Evolutionary conservation across 192 early-diverging fungal genomes (phyloP).

Genomic region (Coemansia sp.): DNA sequence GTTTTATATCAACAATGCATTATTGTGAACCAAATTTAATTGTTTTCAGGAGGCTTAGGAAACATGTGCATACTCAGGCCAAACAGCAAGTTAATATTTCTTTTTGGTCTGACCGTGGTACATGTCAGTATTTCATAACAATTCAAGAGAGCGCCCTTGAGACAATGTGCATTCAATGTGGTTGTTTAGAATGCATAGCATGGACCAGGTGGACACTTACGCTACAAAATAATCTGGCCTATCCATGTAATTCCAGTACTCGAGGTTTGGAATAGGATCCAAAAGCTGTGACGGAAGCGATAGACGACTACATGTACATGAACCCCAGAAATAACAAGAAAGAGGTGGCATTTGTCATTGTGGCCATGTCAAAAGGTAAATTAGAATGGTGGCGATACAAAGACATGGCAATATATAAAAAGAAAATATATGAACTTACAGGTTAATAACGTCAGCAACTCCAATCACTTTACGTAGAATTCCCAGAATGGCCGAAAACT

Average conservation of each 20-base stretch:
- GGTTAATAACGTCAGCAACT: conserved; percentile 63
- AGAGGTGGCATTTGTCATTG: neutral
- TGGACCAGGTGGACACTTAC: conserved; percentile 30
- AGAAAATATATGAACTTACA: conserved; percentile 35
- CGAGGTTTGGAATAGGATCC: conserved; percentile 72
- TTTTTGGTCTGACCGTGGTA: too few species aligned
- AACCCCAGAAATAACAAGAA: neutral
- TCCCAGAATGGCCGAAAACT: conserved; percentile 59
- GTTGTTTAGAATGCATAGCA: neutral
- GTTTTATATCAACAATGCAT: neutral
- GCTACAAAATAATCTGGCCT: conserved; percentile 68
- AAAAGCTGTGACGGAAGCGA: conserved; percentile 71
- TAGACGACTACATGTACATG: conserved; percentile 53
- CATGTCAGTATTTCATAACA: too few species aligned
- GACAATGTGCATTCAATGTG: too few species aligned
- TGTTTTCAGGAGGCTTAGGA: neutral
- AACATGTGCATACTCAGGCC: neutral
- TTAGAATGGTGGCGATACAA: neutral
- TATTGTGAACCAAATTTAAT: neutral
- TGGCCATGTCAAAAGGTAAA: neutral
- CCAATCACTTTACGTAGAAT: conserved; percentile 68
- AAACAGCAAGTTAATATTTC: too few species aligned
- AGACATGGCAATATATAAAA: neutral
- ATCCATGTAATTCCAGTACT: conserved; percentile 79
- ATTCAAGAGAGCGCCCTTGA: too few species aligned